Evolutionary conservation across 371 early-diverging fungal species (phyloP).

Genomic region (Basidiobolus meristosporus): DNA sequence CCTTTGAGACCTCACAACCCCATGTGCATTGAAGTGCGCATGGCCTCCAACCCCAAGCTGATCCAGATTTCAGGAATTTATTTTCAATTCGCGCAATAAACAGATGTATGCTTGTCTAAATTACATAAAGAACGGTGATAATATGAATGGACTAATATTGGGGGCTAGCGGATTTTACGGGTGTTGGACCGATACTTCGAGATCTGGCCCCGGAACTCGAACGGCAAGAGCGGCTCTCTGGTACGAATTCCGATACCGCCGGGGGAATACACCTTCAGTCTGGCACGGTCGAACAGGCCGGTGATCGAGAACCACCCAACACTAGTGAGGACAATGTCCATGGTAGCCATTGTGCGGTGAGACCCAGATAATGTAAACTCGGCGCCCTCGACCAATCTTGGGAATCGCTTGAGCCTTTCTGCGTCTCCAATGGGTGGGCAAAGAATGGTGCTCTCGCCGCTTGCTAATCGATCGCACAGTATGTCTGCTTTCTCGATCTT

Average conservation of each 20-base stretch:
- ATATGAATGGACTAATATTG: too few species aligned
- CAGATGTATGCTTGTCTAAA: too few species aligned
- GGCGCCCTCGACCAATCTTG: constrained; percentile 8
- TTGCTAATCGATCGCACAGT: background rate
- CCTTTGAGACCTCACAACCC: too few species aligned
- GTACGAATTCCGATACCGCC: constrained; percentile 18
- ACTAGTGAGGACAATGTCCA: constrained; percentile 40
- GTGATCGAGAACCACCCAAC: constrained; percentile 45
- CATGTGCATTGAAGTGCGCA: too few species aligned
- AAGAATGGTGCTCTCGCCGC: background rate
- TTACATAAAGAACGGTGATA: too few species aligned
- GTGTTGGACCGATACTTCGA: constrained; percentile 4
- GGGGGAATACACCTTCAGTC: constrained; percentile 15
- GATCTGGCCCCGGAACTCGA: constrained; percentile 23
- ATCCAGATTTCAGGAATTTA: too few species aligned
- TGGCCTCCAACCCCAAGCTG: too few species aligned
- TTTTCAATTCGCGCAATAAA: too few species aligned
- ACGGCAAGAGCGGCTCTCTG: constrained; percentile 36
- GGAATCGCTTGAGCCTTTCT: constrained; percentile 14
- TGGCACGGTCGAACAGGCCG: constrained; percentile 17
- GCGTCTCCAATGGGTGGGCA: constrained; percentile 6
- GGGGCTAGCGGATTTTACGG: too few species aligned
- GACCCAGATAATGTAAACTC: constrained; percentile 18
- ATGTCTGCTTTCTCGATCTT: constrained; percentile 12
- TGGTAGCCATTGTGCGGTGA: constrained; percentile 19